Conservation (phyloP, 495 filamentous ascomycete species). For the Achaetomiella virescens region DNA sequence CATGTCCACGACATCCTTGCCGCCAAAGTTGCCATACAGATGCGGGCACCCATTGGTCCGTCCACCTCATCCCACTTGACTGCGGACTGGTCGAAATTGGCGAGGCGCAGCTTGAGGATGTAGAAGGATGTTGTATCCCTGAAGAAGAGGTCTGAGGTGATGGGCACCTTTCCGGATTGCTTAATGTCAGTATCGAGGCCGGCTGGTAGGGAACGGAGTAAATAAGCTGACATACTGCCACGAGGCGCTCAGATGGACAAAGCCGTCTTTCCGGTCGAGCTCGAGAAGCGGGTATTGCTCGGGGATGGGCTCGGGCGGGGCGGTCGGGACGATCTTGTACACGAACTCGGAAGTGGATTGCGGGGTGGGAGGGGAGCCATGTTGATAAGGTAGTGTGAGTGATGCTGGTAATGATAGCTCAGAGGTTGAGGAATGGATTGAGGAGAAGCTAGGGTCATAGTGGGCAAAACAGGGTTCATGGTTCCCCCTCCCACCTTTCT, state of each 20-base stretch:
- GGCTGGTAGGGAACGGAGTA: not conserved
- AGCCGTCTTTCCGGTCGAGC: conserved; percentile 47
- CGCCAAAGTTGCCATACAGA: conserved; percentile 44
- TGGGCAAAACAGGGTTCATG: too few relatives aligned
- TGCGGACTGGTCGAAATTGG: conserved; percentile 16
- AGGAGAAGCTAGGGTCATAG: too few relatives aligned
- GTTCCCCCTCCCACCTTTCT: too few relatives aligned
- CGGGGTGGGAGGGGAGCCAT: conserved; percentile 19
- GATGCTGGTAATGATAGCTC: too few relatives aligned
- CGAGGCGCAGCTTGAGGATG: conserved; percentile 37
- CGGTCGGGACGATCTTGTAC: conserved; percentile 45
- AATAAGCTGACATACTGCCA: conserved; percentile 36
- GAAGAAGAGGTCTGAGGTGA: conserved; percentile 47
- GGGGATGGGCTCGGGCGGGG: conserved; percentile 45
- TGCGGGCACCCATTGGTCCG: conserved; percentile 38
- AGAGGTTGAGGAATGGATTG: too few relatives aligned
- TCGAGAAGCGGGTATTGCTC: conserved; percentile 42
- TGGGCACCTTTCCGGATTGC: conserved; percentile 33
- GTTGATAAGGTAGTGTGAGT: too few relatives aligned
- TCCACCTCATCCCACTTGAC: conserved; percentile 40
- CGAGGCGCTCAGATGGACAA: conserved; percentile 46
- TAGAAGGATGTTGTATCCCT: conserved; percentile 26
- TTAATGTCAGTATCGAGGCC: not conserved
- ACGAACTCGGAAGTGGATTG: conserved; percentile 37
- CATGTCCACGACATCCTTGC: conserved; percentile 30